Percentiles rank a stretch among this genome's conserved stretches.
These are phyloP conservation scores for Fusarium virguliforme DNA, from an alignment of 2,329 filamentous ascomycete genomes.

Conservation along the genomic window DNA sequence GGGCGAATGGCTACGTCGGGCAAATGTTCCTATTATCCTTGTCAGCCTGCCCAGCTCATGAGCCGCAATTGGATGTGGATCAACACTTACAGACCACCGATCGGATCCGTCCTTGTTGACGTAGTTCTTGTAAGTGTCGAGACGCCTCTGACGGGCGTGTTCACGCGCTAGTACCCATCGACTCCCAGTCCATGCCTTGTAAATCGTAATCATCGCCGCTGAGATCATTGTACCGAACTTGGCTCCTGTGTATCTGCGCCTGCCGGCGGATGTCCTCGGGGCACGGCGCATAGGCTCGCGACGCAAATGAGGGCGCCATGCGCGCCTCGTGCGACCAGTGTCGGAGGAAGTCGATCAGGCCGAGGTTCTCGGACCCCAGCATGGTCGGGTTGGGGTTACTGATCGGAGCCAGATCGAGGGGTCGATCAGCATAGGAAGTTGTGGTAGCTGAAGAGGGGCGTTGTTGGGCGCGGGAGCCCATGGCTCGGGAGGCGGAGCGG, in stretches of 20 bases:
- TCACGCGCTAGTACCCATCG: conserved; percentile 67
- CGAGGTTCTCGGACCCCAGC: conserved; percentile 66
- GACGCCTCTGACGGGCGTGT: conserved; percentile 65
- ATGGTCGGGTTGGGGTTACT: conserved; percentile 57
- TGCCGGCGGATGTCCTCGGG: conserved; percentile 55
- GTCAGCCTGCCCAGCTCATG: conserved; percentile 26
- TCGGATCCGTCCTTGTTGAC: conserved; percentile 68
- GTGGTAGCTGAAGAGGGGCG: conserved; percentile 7
- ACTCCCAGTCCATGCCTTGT: conserved; percentile 73
- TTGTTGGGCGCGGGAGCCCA: conserved; percentile 25
- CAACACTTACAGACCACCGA: conserved; percentile 63
- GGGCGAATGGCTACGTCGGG: conserved; percentile 55
- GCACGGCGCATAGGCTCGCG: conserved; percentile 49
- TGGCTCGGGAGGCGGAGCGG: conserved; percentile 34
- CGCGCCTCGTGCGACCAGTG: conserved; percentile 62
- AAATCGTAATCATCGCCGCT: conserved; percentile 71
- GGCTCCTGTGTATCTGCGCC: conserved; percentile 38
- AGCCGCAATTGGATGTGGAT: background rate
- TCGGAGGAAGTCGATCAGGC: conserved; percentile 66
- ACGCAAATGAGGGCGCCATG: conserved; percentile 40
- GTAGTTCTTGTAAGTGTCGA: conserved; percentile 71
- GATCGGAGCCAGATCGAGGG: conserved; percentile 42
- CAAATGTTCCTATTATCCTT: conserved; percentile 32
- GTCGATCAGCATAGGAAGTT: conserved; percentile 3
- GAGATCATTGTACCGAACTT: conserved; percentile 63